Conservation (phyloP, 2,329 filamentous ascomycete genomes). For the Tympanopsis confertula region DNA sequence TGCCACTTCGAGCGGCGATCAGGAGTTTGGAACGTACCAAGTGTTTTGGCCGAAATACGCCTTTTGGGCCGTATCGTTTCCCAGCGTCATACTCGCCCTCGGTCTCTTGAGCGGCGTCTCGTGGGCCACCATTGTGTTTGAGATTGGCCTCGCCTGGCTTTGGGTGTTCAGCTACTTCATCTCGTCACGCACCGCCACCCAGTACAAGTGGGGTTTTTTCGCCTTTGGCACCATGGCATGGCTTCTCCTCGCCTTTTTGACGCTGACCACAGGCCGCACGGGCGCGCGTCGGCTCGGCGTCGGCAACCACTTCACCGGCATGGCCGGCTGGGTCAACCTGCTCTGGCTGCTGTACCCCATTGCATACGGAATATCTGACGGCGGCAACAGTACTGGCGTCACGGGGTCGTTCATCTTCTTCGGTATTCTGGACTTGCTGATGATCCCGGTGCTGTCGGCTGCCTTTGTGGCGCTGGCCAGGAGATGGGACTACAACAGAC, state of each 20-base stretch:
- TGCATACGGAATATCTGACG: conserved; percentile 38
- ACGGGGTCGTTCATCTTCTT: conserved; percentile 36
- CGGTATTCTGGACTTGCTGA: conserved; percentile 37
- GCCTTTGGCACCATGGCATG: conserved; percentile 36
- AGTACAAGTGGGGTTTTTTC: conserved; percentile 48
- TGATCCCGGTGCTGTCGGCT: conserved; percentile 29
- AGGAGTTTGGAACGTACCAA: conserved; percentile 23
- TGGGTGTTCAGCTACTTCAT: conserved; percentile 16
- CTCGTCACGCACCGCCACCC: conserved; percentile 26
- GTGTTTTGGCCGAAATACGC: conserved; percentile 45
- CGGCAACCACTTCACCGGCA: conserved; percentile 27
- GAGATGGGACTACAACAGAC: conserved; percentile 35
- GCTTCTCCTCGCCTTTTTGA: conserved; percentile 30
- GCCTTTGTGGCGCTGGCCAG: conserved; percentile 29
- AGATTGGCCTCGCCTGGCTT: conserved; percentile 34
- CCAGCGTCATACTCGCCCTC: conserved; percentile 28
- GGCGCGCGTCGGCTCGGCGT: conserved; percentile 28
- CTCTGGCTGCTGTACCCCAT: conserved; percentile 43
- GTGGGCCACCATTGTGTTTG: conserved; percentile 42
- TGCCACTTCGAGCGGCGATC: conserved; percentile 18
- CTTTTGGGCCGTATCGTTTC: conserved; percentile 40
- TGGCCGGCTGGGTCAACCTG: conserved; percentile 34
- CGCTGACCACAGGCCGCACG: conserved; percentile 22
- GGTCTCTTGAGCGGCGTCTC: conserved; percentile 37
- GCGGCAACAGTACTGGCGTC: conserved; percentile 35